These are phyloP conservation scores for Saturnispora halmiae DNA, from an alignment of 805 yeast species.

Conservation along the genomic window DNA sequence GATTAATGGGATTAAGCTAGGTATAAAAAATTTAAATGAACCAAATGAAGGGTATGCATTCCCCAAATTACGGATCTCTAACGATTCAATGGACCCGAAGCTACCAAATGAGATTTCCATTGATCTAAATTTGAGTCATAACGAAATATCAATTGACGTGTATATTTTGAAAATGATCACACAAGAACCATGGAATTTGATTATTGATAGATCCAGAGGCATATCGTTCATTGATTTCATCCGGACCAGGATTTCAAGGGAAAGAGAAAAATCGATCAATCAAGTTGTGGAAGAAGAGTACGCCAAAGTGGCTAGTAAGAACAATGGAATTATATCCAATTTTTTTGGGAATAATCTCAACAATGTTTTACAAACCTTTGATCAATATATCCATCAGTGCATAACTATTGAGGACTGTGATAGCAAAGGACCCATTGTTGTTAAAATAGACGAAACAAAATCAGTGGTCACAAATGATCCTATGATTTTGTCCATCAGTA, in stretches of 20 bases:
- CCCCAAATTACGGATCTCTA: slow-evolving; percentile 41
- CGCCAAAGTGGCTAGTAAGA: slow-evolving; percentile 20
- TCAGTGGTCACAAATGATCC: slow-evolving; percentile 64
- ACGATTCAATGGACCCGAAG: slow-evolving; percentile 35
- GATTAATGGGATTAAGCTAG: slow-evolving; percentile 27
- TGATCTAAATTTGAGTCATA: slow-evolving; percentile 51
- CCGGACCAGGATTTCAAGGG: slow-evolving; percentile 43
- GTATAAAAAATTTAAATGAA: slow-evolving; percentile 34
- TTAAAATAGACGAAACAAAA: slow-evolving; percentile 49
- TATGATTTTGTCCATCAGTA: slow-evolving; percentile 47
- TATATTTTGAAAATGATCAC: slow-evolving; percentile 41
- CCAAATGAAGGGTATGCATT: slow-evolving; percentile 50
- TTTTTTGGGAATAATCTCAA: slow-evolving; percentile 16
- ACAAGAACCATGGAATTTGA: slow-evolving; percentile 55
- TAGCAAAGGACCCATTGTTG: slow-evolving; percentile 35
- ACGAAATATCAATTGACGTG: slow-evolving; percentile 54
- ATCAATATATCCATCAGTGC: slow-evolving; percentile 52
- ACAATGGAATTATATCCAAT: not conserved
- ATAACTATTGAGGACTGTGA: slow-evolving; percentile 43
- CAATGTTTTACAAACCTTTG: slow-evolving; percentile 31
- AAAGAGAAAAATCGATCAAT: slow-evolving; percentile 32
- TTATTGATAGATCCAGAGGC: slow-evolving; percentile 36
- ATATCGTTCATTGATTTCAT: slow-evolving; percentile 49
- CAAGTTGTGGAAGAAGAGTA: slow-evolving; percentile 34
- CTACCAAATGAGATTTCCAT: slow-evolving; percentile 40